Evolutionary conservation across 805 yeast species (phyloP).

Genomic region (Saccharomycopsis sp.): DNA sequence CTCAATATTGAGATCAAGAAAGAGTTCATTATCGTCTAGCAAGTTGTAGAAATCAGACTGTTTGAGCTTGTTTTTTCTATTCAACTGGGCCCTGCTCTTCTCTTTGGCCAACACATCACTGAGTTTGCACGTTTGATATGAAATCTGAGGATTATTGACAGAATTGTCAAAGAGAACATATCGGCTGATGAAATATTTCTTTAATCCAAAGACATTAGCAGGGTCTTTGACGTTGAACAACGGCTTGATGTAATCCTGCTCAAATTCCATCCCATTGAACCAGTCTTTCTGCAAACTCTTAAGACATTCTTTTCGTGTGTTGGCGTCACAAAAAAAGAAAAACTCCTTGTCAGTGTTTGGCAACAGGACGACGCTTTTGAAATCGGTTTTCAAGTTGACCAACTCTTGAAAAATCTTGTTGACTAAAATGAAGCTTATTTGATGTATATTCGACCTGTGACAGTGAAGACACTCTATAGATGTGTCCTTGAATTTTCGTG

Average conservation of each 20-base stretch:
- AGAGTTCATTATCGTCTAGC: conserved; percentile 15
- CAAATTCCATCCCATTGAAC: conserved; percentile 19
- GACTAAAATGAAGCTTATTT: conserved; percentile 12
- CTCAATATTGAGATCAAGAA: background rate
- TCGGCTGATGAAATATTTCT: conserved; percentile 14
- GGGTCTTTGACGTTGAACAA: conserved; percentile 9
- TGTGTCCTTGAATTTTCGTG: conserved; percentile 2
- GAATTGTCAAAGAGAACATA: conserved; percentile 14
- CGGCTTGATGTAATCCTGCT: conserved; percentile 18
- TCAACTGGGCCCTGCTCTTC: conserved; percentile 1
- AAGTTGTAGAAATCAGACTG: conserved; percentile 17
- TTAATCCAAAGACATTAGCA: conserved; percentile 14
- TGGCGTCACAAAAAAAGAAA: conserved; percentile 14
- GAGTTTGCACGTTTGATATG: conserved; percentile 7
- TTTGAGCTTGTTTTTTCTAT: conserved; percentile 10
- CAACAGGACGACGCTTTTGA: conserved; percentile 2
- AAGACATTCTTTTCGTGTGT: conserved; percentile 3
- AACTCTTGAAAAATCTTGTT: conserved; percentile 16
- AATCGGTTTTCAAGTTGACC: conserved; percentile 17
- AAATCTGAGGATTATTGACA: conserved; percentile 3
- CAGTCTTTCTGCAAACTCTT: conserved; percentile 2
- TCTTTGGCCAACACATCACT: conserved; percentile 12
- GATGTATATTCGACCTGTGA: background rate
- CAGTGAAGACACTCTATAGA: conserved; percentile 16
- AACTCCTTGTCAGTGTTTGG: conserved; percentile 16